phyloP scores from a whole-genome alignment of 2,329 filamentous ascomycete species.

The Aureobasidium musti region DNA sequence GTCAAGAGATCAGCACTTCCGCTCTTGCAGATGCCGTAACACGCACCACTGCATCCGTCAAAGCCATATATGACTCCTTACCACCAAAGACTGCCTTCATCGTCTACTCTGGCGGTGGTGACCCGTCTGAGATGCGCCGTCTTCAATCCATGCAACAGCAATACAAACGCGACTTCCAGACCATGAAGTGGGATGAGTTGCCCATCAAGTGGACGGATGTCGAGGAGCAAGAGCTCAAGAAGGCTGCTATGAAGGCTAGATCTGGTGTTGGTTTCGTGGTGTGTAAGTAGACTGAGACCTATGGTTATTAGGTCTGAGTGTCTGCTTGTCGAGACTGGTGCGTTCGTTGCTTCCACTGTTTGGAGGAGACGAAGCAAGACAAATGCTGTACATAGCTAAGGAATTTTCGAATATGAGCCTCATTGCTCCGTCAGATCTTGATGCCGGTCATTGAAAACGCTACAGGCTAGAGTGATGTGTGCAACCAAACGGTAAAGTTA shows the following conservation, averaged over 20 bases:
- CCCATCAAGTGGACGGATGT: constrained; percentile 65
- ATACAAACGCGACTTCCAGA: constrained; percentile 59
- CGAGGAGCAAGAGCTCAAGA: constrained; percentile 61
- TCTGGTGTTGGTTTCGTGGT: constrained; percentile 60
- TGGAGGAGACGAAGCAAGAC: neutral
- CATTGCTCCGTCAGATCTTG: neutral
- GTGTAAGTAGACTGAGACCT: neutral
- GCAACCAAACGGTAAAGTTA: too few relatives aligned
- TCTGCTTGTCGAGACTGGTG: neutral
- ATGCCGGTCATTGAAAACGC: neutral
- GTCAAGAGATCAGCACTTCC: constrained; percentile 20
- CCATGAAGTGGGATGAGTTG: constrained; percentile 64
- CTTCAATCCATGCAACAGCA: constrained; percentile 59
- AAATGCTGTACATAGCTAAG: neutral
- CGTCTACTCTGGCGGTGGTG: constrained; percentile 65
- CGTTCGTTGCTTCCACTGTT: neutral
- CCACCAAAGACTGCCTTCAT: constrained; percentile 63
- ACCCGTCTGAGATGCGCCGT: constrained; percentile 59
- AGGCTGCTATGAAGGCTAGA: constrained; percentile 58
- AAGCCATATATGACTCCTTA: constrained; percentile 56
- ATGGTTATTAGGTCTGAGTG: neutral
- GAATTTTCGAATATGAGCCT: neutral
- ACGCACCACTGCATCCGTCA: constrained; percentile 55
- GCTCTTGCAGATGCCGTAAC: constrained; percentile 51
- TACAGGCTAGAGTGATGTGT: too few relatives aligned